Base-by-base conservation (phyloP, 1,284 basidiomycete species). In the Boletus semigastroideus region DNA sequence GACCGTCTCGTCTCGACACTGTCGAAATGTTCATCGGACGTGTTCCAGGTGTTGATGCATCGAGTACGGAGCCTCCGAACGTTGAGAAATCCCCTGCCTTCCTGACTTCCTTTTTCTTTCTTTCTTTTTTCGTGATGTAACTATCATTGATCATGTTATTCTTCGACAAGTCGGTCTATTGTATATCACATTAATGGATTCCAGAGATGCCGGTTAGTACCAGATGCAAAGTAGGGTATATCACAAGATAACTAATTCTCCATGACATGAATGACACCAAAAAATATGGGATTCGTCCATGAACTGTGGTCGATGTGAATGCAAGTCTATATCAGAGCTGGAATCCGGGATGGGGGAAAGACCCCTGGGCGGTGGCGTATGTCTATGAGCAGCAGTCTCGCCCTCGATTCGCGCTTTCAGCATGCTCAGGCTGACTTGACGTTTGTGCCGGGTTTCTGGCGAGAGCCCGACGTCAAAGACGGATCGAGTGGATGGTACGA, bases 361-460 rank as follows among this genome's bases (percentile, higher is more conserved):
- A 6, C 78, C 73, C 44, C 82, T 72, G 17, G 80, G 81, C 1
- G 71, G 81, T 11, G 70, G 61, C 0, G 66, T 59, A 33, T 67
- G 64, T 17, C 57, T 54, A 20, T 62, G 63, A 44, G 67, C 64
- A 16, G 78, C 80, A 14, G 78, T 72, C 67, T 91, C 88, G 66
- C 86, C 85, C 55, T 91, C 89, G 68, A 95, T 94, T 40, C 92
- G 82, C 25, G 90, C 92, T 67, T 92, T 93, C 48, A 95, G 81
- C 82, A 94, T 93, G 62, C 84, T 84, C 54, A 95, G 72, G 66
- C 90, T 92, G 54, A 92, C 83, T 62, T 87, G 83, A 48, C 92
- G 86, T 66, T 93, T 93, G 70, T 94, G 91, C 36, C 83, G 75
- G 30, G 89, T 86, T 65, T 90, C 84, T 0, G 86, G 80, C 2